Evolutionary conservation across 2,329 filamentous ascomycete genomes (phyloP), one percentile per base, ranked within the genome.

Genomic region (Davidsoniella virescens): DNA sequence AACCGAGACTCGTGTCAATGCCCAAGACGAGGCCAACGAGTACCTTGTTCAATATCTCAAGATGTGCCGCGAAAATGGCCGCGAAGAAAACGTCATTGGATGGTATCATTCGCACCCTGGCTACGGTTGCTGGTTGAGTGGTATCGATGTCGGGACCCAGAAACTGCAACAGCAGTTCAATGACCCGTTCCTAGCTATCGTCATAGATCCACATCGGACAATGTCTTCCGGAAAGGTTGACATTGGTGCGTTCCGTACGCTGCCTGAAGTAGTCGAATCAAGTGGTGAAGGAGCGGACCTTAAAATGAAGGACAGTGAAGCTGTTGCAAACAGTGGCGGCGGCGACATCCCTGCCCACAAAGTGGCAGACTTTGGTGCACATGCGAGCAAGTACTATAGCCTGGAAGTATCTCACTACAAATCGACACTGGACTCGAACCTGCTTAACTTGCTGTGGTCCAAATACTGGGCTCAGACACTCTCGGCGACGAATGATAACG

Each of bases 41-140:
- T 98, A 96, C 69, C 86, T 96, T 71, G 80, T 94, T 50, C 78
- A 84, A 56, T 96, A 93, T 62, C 73, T 93, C 25, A 72, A 82
- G 57, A 70, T 80, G 2, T 84, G 82, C 57, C 76, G 90, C 53
- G 80, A 88, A 60, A 84, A 70, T 75, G 87, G 63, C 57, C 70
- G 88, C 51, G 71, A 82, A 63, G 92, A 98, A 66, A 96, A 98
- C 63, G 84, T 86, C 0, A 84, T 98, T 14, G 92, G 92, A 16
- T 98, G 92, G 92, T 98, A 98, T 65, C 92, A 98, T 67, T 90
- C 82, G 57, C 92, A 98, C 63, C 92, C 92, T 0, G 92, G 92
- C 23, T 98, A 98, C 64, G 92, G 92, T 42, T 98, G 92, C 71
- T 98, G 92, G 92, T 75, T 98, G 23, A 88, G 82, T 37, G 92